Conservation (phyloP, 106 monocot genomes). For the Phalaenopsis equestris region DNA sequence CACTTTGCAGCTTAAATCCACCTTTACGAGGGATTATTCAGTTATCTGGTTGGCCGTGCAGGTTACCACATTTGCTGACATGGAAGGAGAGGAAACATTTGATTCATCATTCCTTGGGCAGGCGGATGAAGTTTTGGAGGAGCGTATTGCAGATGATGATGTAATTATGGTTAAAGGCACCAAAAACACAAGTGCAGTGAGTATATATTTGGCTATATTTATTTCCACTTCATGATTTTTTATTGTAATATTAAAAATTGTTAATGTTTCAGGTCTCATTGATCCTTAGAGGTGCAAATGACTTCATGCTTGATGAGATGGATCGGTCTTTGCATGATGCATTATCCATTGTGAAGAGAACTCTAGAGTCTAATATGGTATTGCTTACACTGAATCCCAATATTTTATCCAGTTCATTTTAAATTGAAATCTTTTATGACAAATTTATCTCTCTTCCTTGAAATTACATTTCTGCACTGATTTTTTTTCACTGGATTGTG, state of each 20-base stretch:
- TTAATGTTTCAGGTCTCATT: constrained; percentile 59
- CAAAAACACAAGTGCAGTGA: constrained; percentile 83
- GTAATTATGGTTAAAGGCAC: constrained; percentile 93
- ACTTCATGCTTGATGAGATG: constrained; percentile 98
- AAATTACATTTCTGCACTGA: background rate
- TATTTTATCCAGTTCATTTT: background rate
- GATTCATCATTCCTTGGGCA: constrained; percentile 76
- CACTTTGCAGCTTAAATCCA: background rate
- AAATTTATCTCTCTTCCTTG: background rate
- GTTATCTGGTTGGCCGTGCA: constrained; percentile 8
- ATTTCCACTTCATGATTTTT: background rate
- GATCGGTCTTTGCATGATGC: constrained; percentile 96
- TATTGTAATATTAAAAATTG: background rate
- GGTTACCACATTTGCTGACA: constrained; percentile 98
- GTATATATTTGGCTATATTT: constrained; percentile 17
- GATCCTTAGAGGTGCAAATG: constrained; percentile 94
- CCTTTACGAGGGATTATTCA: background rate
- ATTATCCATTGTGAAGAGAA: constrained; percentile 91
- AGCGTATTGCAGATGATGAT: constrained; percentile 91
- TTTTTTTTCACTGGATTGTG: background rate
- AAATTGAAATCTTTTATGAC: background rate
- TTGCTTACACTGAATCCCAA: background rate
- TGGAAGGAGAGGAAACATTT: constrained; percentile 99
- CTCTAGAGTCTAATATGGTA: constrained; percentile 88
- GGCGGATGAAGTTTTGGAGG: constrained; percentile 93